These are phyloP conservation scores for Cryptomeria japonica DNA, from an alignment of 75 land plant species.

Conservation along the genomic window DNA sequence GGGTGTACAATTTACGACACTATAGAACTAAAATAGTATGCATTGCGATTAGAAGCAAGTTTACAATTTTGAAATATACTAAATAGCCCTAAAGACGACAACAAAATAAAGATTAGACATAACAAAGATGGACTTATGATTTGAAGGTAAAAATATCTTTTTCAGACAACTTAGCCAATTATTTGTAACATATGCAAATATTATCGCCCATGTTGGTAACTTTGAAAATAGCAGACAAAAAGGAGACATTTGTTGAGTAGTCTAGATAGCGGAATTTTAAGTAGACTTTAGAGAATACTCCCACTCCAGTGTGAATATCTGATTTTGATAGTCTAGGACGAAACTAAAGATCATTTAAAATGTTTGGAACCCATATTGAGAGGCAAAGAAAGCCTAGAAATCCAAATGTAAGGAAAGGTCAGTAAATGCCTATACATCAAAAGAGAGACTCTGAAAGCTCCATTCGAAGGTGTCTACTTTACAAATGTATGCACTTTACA, in stretches of 20 bases:
- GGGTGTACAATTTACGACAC: no score
- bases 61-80: constrained; percentile 89
- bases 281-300: not conserved
- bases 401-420: constrained; percentile 77
- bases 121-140: not conserved
- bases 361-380: constrained; percentile 41
- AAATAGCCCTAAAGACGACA: constrained; percentile 84
- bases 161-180: constrained; percentile 70
- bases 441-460: no score
- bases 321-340: constrained; percentile 45
- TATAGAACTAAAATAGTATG: not conserved
- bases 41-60: constrained; percentile 6
- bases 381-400: constrained; percentile 77
- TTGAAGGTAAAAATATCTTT: not conserved
- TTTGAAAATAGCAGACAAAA: constrained; percentile 64
- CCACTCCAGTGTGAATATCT: constrained; percentile 69
- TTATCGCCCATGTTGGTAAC: constrained; percentile 87
- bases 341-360: constrained; percentile 63
- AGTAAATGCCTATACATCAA: constrained; percentile 74
- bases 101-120: constrained; percentile 7
- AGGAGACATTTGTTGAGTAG: constrained; percentile 27
- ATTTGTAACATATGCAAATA: constrained; percentile 84
- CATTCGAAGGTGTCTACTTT: no score
- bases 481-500: no score
- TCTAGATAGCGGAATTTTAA: constrained; percentile 18